Percentiles rank a stretch among this genome's conserved stretches.
Conservation (phyloP, 768 basidiomycete species). For the Mycena haematopus region DNA sequence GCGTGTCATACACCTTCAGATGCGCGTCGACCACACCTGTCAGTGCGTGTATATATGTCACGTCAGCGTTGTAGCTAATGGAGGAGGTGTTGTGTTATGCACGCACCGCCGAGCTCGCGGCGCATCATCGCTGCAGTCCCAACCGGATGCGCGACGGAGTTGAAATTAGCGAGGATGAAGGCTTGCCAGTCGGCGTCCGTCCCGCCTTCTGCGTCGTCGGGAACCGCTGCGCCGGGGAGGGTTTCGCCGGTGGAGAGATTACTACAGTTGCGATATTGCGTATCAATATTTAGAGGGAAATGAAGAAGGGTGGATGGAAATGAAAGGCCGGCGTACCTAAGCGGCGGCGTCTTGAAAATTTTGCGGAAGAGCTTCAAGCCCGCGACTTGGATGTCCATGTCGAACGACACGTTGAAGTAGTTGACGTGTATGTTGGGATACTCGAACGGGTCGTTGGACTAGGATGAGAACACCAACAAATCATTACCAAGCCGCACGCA, state of each 20-base stretch:
- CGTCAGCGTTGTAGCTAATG: neutral
- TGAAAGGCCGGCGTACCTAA: conserved; percentile 48
- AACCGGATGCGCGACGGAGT: conserved; percentile 53
- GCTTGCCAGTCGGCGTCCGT: conserved; percentile 50
- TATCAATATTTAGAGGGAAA: no score
- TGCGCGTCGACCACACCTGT: conserved; percentile 56
- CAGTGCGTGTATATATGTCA: no score
- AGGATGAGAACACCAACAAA: neutral
- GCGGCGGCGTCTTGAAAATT: conserved; percentile 47
- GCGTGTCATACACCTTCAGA: conserved; percentile 52
- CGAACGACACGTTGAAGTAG: conserved; percentile 57
- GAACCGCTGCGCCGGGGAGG: conserved; percentile 46
- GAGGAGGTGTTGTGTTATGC: neutral
- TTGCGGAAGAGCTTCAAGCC: conserved; percentile 49
- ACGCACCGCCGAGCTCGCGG: conserved; percentile 43
- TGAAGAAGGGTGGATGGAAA: no score
- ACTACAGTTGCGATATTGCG: no score
- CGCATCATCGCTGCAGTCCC: conserved; percentile 51
- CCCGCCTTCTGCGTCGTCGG: conserved; percentile 50
- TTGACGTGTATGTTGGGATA: conserved; percentile 55
- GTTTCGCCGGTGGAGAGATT: conserved; percentile 49
- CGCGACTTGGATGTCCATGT: conserved; percentile 56
- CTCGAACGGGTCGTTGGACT: conserved; percentile 55
- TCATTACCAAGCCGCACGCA: no score
- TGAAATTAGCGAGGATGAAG: conserved; percentile 49